Evolutionary conservation across 768 basidiomycete species (phyloP).

Genomic region (Rhodosporidiobolus odoratus): DNA sequence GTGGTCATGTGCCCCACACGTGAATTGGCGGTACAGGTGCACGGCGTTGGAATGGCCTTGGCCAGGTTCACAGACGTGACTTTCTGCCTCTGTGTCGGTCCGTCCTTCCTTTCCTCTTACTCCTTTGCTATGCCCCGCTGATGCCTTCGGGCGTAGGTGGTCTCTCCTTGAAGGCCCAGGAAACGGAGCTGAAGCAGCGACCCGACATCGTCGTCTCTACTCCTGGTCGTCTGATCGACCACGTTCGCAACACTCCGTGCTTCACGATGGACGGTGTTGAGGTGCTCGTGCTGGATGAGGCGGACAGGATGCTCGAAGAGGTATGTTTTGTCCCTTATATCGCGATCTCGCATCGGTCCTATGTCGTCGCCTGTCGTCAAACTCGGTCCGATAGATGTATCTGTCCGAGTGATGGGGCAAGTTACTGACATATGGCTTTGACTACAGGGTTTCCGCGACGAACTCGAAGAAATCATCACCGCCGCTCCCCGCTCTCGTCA

Average conservation of each 20-base stretch:
- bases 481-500: conserved; percentile 59
- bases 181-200: conserved; percentile 70
- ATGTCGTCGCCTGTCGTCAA: no score
- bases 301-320: conserved; percentile 82
- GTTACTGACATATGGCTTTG: no score
- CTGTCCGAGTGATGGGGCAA: no score
- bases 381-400: no score
- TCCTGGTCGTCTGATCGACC: conserved; percentile 95
- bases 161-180: conserved; percentile 86
- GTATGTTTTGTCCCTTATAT: neutral
- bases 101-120: conserved; percentile 24
- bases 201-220: conserved; percentile 96
- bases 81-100: conserved; percentile 87
- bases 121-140: neutral
- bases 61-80: conserved; percentile 81
- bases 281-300: conserved; percentile 91
- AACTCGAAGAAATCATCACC: conserved; percentile 85
- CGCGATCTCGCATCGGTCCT: no score
- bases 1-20: conserved; percentile 89
- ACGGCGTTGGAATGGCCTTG: conserved; percentile 79
- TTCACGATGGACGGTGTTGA: conserved; percentile 90
- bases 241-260: conserved; percentile 87
- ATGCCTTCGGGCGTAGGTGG: conserved; percentile 58
- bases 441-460: conserved; percentile 91
- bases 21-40: conserved; percentile 92